Base-by-base conservation (phyloP, 495 filamentous ascomycete genomes). In the Lasiosphaeriaceae sp. region DNA sequence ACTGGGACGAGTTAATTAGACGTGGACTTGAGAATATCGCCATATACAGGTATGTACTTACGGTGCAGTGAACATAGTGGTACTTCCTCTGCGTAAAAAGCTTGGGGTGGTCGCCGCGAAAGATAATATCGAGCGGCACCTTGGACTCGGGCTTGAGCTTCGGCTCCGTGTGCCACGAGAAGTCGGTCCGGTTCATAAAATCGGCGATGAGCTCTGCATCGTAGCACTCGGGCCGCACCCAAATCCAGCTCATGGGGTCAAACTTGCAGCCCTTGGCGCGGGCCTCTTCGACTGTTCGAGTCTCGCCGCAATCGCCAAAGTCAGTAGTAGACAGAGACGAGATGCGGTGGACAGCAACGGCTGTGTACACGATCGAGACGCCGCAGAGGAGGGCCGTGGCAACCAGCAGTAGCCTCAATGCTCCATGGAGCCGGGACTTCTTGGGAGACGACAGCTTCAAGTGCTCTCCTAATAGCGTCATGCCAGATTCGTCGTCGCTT, bases 21-120 rank as follows among this genome's bases (percentile, higher is more conserved):
- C n/a, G 22, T 19, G 16, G 47, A 31, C 24, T 47, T 21, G 43
- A 1, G 8, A 46, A n/a, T n/a, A n/a, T n/a, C 16, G 43, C 16
- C 11, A 46, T 11, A 3, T 8, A 22, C 11, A 22, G 7, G 45
- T 16, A 35, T 50, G 3, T 1, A 50, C 50, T 37, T 16, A 52
- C 50, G 19, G 29, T 16, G 22, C 50, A 52, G 35, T 52, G 50
- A 14, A 52, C 50, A 11, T n/a, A 16, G 21, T 52, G 50, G 35
- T 52, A 52, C 24, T 52, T 1, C 31, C 41, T 52, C 34, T 52
- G 50, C 0, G 50, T 52, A 16, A 52, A 52, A 2, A 52, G 20
- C 35, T 52, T 52, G 50, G 50, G 50, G 17, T 39, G 35, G 14
- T 52, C 50, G 12, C 50, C 50, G 7, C 50, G 26, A 9, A 39